Conservation (phyloP, 768 basidiomycete species). For the Leccinum rimulosum region DNA sequence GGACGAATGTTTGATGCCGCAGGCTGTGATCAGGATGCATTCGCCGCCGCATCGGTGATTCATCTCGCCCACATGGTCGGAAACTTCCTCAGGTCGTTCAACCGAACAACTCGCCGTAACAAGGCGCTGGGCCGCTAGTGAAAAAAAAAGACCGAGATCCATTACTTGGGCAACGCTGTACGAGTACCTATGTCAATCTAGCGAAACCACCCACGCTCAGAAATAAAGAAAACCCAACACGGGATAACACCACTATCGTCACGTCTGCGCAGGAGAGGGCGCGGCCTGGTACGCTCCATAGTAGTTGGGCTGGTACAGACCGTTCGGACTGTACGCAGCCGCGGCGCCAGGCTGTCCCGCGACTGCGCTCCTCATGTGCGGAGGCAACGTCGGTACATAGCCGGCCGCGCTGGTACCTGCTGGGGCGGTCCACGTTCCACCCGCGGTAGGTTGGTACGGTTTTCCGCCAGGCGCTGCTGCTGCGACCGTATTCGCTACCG, state of each 20-base stretch:
- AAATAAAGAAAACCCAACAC: not conserved
- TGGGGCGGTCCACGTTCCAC: constrained; percentile 28
- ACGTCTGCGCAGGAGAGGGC: constrained; percentile 32
- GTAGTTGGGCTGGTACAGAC: constrained; percentile 31
- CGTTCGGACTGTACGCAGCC: constrained; percentile 15
- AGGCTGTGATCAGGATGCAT: not conserved
- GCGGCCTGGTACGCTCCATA: constrained; percentile 34
- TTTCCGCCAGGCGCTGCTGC: constrained; percentile 27
- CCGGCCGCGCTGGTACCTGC: constrained; percentile 21
- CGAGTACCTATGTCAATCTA: constrained; percentile 23
- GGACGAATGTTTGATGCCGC: not conserved
- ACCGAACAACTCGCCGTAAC: not conserved
- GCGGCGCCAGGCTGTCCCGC: constrained; percentile 23
- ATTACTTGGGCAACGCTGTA: constrained; percentile 20
- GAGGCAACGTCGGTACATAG: constrained; percentile 40
- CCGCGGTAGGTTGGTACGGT: constrained; percentile 28
- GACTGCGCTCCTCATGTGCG: constrained; percentile 36
- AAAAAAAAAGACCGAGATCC: not conserved
- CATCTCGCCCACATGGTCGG: not conserved
- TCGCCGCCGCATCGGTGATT: not conserved
- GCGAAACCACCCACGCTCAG: constrained; percentile 2
- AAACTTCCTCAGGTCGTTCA: not conserved
- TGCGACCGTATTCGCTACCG: constrained; percentile 55
- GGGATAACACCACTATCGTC: not conserved
- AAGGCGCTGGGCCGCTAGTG: not conserved